Conservation (phyloP, 2,329 filamentous ascomycete species). For the Pyricularia pennisetigena region DNA sequence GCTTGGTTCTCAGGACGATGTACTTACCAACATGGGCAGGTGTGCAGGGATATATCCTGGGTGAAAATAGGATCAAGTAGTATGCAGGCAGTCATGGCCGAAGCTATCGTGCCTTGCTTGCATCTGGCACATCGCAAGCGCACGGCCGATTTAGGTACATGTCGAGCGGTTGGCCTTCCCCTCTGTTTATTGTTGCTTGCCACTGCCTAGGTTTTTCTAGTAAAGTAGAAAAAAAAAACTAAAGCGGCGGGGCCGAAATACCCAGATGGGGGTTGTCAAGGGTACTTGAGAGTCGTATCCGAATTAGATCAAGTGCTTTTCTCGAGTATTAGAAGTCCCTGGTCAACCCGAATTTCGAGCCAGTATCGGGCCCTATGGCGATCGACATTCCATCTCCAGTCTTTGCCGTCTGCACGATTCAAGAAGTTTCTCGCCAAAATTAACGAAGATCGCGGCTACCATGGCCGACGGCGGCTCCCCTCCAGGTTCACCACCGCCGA, state of each 20-base stretch:
- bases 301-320: not conserved
- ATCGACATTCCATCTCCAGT: not conserved
- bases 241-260: not conserved
- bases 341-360: not conserved
- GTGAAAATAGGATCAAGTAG: not conserved
- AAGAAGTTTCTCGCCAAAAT: not conserved
- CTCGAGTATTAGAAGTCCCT: not conserved
- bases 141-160: not conserved
- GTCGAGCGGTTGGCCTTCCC: not conserved
- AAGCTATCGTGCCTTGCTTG: not conserved
- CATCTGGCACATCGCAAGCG: not conserved
- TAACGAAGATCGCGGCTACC: not conserved
- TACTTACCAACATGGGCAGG: not conserved
- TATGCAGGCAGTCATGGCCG: not conserved
- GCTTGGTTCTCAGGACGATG: not conserved
- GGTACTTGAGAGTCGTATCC: not conserved
- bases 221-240: too few relatives aligned
- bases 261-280: not conserved
- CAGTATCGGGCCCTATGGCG: not conserved
- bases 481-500: not conserved
- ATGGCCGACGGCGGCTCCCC: not conserved
- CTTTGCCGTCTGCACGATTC: not conserved
- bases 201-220: not conserved
- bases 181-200: not conserved
- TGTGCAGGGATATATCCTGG: not conserved